Evolutionary conservation across 352 stramenopile species (phyloP).

Genomic region (Blastocystis sp.): DNA sequence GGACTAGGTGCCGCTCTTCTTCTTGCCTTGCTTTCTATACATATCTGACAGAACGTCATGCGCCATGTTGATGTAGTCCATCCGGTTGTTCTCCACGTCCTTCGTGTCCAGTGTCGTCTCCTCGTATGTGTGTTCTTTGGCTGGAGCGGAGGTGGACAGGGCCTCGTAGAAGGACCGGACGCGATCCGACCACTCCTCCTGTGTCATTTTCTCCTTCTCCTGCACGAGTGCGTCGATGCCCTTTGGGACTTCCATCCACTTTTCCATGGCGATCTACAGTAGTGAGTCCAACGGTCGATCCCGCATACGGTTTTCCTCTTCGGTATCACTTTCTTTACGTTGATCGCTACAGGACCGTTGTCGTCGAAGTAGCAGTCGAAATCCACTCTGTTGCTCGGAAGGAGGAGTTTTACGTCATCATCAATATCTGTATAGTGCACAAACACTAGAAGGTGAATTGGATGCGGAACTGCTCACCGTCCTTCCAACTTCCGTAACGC

Average conservation of each 20-base stretch:
- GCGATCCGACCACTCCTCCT: neutral
- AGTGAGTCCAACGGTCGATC: neutral
- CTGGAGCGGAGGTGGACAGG: neutral
- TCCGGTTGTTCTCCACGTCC: conserved; percentile 10
- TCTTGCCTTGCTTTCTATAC: neutral
- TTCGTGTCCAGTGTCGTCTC: neutral
- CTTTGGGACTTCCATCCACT: conserved; percentile 29
- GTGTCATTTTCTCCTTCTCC: conserved; percentile 1
- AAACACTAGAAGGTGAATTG: conserved; percentile 21
- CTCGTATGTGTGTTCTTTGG: neutral
- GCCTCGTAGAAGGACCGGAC: conserved; percentile 1
- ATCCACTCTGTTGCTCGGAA: conserved; percentile 52
- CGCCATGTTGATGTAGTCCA: conserved; percentile 47
- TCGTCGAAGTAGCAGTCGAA: conserved; percentile 59
- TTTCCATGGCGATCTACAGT: conserved; percentile 49
- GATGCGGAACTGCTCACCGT: neutral
- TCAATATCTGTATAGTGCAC: conserved; percentile 72
- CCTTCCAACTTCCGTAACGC: conserved; percentile 67
- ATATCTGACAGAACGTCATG: conserved; percentile 45
- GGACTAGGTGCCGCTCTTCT: neutral
- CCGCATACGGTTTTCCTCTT: conserved; percentile 34
- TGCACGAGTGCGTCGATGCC: conserved; percentile 44
- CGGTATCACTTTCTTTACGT: conserved; percentile 59
- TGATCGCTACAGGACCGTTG: conserved; percentile 26
- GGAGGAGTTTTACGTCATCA: conserved; percentile 51